These are phyloP conservation scores for Acrodontium crateriforme DNA, from an alignment of 2,329 filamentous ascomycete genomes.

Conservation along the genomic window DNA sequence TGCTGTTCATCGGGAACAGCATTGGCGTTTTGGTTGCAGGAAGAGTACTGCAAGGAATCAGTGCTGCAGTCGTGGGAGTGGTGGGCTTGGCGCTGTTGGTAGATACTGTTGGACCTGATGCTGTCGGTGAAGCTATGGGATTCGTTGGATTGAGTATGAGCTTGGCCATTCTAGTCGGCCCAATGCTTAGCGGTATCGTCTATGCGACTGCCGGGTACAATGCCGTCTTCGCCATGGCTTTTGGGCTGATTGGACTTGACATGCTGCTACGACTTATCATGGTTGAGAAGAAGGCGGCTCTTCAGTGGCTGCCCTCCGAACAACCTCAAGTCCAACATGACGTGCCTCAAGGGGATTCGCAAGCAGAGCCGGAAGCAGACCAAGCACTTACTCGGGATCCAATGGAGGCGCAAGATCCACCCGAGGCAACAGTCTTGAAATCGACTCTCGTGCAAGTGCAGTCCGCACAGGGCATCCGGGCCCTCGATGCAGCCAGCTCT, in stretches of 20 bases:
- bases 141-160: conserved; percentile 53
- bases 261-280: conserved; percentile 27
- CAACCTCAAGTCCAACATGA: too few species aligned
- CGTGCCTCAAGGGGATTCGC: background rate
- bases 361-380: background rate
- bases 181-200: conserved; percentile 55
- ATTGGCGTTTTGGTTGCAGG: conserved; percentile 50
- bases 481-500: background rate
- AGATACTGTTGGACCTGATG: conserved; percentile 51
- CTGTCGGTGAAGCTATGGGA: conserved; percentile 53
- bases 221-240: conserved; percentile 47
- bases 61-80: conserved; percentile 60
- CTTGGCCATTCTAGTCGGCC: conserved; percentile 49
- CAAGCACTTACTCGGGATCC: background rate
- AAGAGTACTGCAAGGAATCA: conserved; percentile 53
- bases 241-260: conserved; percentile 35
- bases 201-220: conserved; percentile 50
- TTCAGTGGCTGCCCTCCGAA: conserved; percentile 16
- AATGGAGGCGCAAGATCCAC: too few species aligned
- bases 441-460: too few species aligned
- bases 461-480: too few species aligned
- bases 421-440: too few species aligned
- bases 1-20: conserved; percentile 51
- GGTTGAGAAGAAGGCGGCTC: conserved; percentile 26
- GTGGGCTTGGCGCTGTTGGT: conserved; percentile 58